Conservation (phyloP, 108 stramenopile genomes). For the Skeletonema tropicum region DNA sequence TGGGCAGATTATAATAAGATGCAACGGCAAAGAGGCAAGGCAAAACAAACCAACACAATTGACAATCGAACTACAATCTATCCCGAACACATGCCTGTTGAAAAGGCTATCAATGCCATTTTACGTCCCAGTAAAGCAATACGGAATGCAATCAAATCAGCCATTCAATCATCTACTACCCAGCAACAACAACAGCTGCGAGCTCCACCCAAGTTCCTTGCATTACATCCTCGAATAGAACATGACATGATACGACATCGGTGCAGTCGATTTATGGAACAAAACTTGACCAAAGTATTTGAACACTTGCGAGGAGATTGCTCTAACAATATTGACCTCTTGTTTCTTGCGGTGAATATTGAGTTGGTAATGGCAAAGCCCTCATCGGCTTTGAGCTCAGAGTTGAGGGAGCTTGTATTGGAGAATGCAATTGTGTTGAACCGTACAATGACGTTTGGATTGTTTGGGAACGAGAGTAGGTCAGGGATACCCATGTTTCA, state of each 20-base stretch:
- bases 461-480: slow-evolving; percentile 10
- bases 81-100: slow-evolving; percentile 25
- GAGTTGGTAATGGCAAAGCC: slow-evolving; percentile 14
- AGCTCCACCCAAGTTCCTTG: slow-evolving; percentile 3
- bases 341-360: slow-evolving; percentile 40
- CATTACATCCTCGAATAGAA: slow-evolving; percentile 79
- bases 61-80: neutral
- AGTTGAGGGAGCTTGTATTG: slow-evolving; percentile 26
- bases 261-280: slow-evolving; percentile 63
- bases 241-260: slow-evolving; percentile 70
- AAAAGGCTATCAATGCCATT: slow-evolving; percentile 26
- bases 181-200: neutral
- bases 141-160: slow-evolving; percentile 5
- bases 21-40: neutral
- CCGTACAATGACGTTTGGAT: slow-evolving; percentile 19
- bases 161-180: neutral
- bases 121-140: slow-evolving; percentile 31
- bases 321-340: slow-evolving; percentile 11
- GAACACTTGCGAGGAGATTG: slow-evolving; percentile 30
- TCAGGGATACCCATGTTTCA: slow-evolving; percentile 56
- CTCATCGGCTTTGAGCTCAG: slow-evolving; percentile 9
- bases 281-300: slow-evolving; percentile 66
- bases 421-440: slow-evolving; percentile 55
- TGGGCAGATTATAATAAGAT: slow-evolving; percentile 16
- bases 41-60: neutral